Base-by-base conservation (phyloP, 2,329 filamentous ascomycete species). In the Fusarium torulosum region DNA sequence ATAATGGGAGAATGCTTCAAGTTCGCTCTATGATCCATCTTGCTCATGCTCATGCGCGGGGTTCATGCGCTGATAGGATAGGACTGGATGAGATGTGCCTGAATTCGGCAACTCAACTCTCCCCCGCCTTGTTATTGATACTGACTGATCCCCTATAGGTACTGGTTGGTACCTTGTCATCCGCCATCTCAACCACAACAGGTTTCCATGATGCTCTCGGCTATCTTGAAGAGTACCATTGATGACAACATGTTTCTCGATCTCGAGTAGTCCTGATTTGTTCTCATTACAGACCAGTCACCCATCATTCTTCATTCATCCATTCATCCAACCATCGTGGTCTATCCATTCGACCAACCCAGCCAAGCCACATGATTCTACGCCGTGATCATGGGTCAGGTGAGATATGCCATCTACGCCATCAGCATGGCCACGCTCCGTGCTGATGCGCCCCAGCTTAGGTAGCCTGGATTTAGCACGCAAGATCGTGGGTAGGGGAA, bases 341-440 rank as follows among this genome's bases (percentile, higher is more conserved):
- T 20, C 56, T 55, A 65, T 60, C 65, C 67, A 59, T 41, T 53
- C 44, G 40, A 55, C 40, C 42, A 42, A 50, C 59, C 61, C 42
- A 54, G 52, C 40, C 50, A 51, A 64, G 73, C 73, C 73, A 72
- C 74, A 73, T 74, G 72, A 74, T 73, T 67, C 52, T 57, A 44
- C 59, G 59, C 63, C 69, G 67, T 74, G 74, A 72, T 69, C 63
- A 53, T 56, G 49, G 66, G 72, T 75, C 73, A 75, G 70, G 67
- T 75, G 73, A 74, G 69, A 69, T 60, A 57, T 74, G 66, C 70
- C 74, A 71, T 72, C 59, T 70, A 72, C 69, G 71, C 72, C 68
- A 72, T 70, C 52, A 54, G 54, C 54, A 55, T 62, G 27, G 27
- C 27, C 27, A 29, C 27, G 27, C 27, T 29, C 27, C 27, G 27